Percentiles rank a stretch among this genome's conserved stretches.
Evolutionary conservation across 2,329 filamentous ascomycete genomes (phyloP).

Genomic region (Venturiaceae sp.): DNA sequence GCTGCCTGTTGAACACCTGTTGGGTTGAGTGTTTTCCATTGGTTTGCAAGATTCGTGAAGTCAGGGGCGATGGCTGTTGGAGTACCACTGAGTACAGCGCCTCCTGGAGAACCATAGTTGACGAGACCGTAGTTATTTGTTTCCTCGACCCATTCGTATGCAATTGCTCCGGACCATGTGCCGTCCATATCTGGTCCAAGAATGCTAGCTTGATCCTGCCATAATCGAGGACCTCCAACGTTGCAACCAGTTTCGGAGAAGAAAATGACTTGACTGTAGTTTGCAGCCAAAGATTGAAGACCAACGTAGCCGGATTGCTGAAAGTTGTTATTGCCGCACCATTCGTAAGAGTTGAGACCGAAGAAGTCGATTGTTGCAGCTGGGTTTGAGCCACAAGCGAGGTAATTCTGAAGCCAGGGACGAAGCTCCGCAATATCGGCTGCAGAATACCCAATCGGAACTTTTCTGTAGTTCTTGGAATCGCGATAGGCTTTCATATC

Average conservation of each 20-base stretch:
- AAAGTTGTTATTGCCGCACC: constrained; percentile 39
- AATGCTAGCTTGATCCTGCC: constrained; percentile 66
- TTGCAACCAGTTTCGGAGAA: constrained; percentile 88
- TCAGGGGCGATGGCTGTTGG: constrained; percentile 66
- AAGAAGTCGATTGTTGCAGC: constrained; percentile 80
- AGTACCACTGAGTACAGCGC: constrained; percentile 60
- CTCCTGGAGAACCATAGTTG: constrained; percentile 61
- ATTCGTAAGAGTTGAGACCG: constrained; percentile 72
- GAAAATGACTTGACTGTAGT: constrained; percentile 74
- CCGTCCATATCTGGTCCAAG: constrained; percentile 63
- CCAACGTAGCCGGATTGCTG: constrained; percentile 58
- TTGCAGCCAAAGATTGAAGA: constrained; percentile 55
- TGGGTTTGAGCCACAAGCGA: constrained; percentile 64
- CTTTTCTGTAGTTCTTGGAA: constrained; percentile 64
- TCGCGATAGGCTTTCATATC: constrained; percentile 78
- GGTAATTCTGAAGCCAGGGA: constrained; percentile 59
- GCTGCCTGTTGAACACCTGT: constrained; percentile 55
- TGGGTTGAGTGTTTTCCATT: constrained; percentile 66
- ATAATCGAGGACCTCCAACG: constrained; percentile 47
- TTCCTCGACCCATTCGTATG: constrained; percentile 88
- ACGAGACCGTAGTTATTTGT: constrained; percentile 74
- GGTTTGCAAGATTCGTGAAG: constrained; percentile 64
- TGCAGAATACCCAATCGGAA: constrained; percentile 80
- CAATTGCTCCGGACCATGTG: constrained; percentile 65
- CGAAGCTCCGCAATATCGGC: constrained; percentile 68